These are phyloP conservation scores for Hymenoscyphus scutula DNA, from an alignment of 2,329 filamentous ascomycete species.

Conservation along the genomic window DNA sequence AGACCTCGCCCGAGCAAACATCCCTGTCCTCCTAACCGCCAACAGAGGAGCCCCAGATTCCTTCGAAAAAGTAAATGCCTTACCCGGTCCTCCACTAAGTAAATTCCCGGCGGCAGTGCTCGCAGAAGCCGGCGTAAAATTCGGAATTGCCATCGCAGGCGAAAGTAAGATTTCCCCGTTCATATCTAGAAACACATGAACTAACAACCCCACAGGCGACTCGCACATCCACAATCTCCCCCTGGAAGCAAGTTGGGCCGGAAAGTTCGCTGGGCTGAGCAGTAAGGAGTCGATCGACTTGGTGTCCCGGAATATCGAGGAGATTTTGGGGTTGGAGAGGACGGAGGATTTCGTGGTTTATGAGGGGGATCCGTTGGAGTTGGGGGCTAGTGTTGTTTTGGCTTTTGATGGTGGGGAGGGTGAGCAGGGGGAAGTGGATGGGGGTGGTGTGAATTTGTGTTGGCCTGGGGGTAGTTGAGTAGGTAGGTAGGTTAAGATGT, in stretches of 20 bases:
- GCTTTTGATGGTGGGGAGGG: conserved; percentile 33
- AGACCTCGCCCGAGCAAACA: conserved; percentile 40
- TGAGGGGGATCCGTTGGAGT: conserved; percentile 44
- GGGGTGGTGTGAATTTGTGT: conserved; percentile 36
- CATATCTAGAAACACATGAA: conserved; percentile 3
- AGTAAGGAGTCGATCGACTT: conserved; percentile 39
- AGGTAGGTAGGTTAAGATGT: too few species aligned
- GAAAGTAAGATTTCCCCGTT: conserved; percentile 27
- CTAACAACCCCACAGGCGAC: conserved; percentile 28
- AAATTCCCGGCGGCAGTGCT: conserved; percentile 41
- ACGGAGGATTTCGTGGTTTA: conserved; percentile 43
- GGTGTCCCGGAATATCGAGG: conserved; percentile 42
- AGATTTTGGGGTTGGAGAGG: conserved; percentile 39
- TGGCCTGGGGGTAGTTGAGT: conserved; percentile 32
- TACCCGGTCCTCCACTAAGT: conserved; percentile 44
- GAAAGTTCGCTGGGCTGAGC: conserved; percentile 41
- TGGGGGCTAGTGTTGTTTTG: conserved; percentile 41
- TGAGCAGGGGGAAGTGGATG: not conserved
- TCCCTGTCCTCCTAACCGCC: conserved; percentile 45
- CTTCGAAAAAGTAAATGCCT: conserved; percentile 40
- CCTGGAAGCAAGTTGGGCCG: conserved; percentile 42
- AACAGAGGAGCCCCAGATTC: conserved; percentile 37
- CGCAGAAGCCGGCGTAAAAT: conserved; percentile 41
- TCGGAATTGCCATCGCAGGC: conserved; percentile 36
- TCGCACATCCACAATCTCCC: conserved; percentile 41